phyloP scores from a whole-genome alignment of 768 basidiomycete species.

The Lactarius evosmus region DNA sequence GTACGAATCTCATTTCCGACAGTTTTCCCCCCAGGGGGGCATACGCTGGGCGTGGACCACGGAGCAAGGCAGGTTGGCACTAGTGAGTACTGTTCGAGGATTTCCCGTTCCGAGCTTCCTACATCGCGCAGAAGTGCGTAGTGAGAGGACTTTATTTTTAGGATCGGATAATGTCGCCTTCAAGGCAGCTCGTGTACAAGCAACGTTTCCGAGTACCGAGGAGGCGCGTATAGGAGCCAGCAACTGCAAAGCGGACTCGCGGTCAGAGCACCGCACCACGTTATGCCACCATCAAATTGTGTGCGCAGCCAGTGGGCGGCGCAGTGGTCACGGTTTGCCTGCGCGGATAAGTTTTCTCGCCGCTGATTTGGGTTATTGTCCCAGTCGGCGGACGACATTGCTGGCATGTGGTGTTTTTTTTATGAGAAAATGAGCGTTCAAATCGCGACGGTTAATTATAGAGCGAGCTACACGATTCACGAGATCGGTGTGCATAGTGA shows the following conservation, averaged over 20 bases:
- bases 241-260: neutral
- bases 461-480: neutral
- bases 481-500: neutral
- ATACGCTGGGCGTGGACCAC: neutral
- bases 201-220: neutral
- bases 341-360: neutral
- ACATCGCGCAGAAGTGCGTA: neutral
- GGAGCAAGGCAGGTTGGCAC: neutral
- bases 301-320: neutral
- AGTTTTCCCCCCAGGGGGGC: neutral
- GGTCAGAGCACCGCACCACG: neutral
- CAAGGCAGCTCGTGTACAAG: neutral
- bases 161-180: conserved; percentile 8
- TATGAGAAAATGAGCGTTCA: neutral
- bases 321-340: neutral
- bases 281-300: neutral
- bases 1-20: conserved; percentile 4
- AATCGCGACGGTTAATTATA: neutral
- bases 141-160: neutral
- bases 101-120: neutral
- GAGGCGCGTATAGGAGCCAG: conserved; percentile 5
- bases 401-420: neutral
- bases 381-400: neutral
- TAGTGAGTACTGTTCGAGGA: neutral
- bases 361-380: neutral